phyloP scores from a whole-genome alignment of 495 filamentous ascomycete species.

The Patellaria atrata region DNA sequence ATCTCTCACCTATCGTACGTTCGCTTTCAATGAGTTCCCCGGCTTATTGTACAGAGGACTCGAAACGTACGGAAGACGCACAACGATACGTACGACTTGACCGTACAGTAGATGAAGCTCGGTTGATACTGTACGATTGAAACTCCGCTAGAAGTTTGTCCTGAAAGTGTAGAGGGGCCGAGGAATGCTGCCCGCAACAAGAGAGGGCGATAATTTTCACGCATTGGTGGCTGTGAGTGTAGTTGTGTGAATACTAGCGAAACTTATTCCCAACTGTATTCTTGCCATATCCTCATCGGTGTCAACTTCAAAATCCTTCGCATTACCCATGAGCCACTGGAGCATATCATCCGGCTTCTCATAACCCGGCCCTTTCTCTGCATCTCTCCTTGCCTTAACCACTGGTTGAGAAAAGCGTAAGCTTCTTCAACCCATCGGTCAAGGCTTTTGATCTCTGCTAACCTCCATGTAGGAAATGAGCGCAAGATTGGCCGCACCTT shows the following conservation, averaged over 20 bases:
- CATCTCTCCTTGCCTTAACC: slow-evolving; percentile 12
- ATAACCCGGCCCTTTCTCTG: slow-evolving; percentile 9
- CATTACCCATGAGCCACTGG: slow-evolving; percentile 22
- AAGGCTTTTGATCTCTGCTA: slow-evolving; percentile 8
- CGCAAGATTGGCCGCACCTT: slow-evolving; percentile 8
- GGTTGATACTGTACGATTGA: no score
- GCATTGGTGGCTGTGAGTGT: slow-evolving; percentile 15
- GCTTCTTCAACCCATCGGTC: slow-evolving; percentile 3
- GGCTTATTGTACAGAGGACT: no score
- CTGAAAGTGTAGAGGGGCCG: no score
- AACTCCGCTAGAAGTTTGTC: no score
- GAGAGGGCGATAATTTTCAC: no score
- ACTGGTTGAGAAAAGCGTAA: slow-evolving; percentile 12
- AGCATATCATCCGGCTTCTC: slow-evolving; percentile 22
- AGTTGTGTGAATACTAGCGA: slow-evolving; percentile 29
- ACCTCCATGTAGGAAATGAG: slow-evolving; percentile 6
- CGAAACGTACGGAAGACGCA: no score
- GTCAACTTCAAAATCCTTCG: slow-evolving; percentile 2
- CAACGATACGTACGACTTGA: no score
- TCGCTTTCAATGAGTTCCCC: no score
- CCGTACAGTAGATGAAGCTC: no score
- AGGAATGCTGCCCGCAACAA: no score
- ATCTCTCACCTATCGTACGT: no score
- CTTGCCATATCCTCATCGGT: slow-evolving; percentile 7
- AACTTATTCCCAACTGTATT: slow-evolving; percentile 17